Conservation (phyloP, 1,284 basidiomycete genomes). For the Papiliotrema laurentii region DNA sequence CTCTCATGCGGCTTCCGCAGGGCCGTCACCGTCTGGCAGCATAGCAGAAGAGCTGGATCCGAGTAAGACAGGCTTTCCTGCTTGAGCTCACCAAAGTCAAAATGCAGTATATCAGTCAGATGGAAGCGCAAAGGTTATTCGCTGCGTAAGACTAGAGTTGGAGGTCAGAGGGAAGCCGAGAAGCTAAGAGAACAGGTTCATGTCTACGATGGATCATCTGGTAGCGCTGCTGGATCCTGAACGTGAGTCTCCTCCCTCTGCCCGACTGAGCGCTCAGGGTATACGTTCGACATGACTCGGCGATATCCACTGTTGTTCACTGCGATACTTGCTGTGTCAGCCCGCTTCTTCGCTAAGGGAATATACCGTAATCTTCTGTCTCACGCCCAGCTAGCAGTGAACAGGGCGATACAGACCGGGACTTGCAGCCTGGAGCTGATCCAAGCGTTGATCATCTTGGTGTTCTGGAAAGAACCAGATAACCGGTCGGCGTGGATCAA, state of each 20-base stretch:
- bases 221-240: neutral
- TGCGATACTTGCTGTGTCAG: constrained; percentile 7
- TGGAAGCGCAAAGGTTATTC: no score
- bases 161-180: no score
- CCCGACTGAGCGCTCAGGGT: neutral
- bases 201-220: neutral
- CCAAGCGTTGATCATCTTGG: constrained; percentile 11
- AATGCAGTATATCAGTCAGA: no score
- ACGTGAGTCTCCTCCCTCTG: neutral
- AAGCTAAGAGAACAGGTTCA: no score
- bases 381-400: constrained; percentile 10
- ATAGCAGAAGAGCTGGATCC: no score
- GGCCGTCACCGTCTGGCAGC: no score
- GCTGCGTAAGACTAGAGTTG: no score
- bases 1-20: no score
- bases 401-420: constrained; percentile 6
- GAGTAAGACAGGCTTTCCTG: no score
- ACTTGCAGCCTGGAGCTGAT: constrained; percentile 10
- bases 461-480: constrained; percentile 16
- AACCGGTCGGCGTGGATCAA: constrained; percentile 14
- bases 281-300: constrained; percentile 1
- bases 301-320: constrained; percentile 4
- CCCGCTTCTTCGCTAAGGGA: constrained; percentile 13
- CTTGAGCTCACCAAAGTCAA: no score
- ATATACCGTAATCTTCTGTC: constrained; percentile 8